Evolutionary conservation across 1,139 yeast genomes (phyloP).

Genomic region (Yamadazyma dushanensis): DNA sequence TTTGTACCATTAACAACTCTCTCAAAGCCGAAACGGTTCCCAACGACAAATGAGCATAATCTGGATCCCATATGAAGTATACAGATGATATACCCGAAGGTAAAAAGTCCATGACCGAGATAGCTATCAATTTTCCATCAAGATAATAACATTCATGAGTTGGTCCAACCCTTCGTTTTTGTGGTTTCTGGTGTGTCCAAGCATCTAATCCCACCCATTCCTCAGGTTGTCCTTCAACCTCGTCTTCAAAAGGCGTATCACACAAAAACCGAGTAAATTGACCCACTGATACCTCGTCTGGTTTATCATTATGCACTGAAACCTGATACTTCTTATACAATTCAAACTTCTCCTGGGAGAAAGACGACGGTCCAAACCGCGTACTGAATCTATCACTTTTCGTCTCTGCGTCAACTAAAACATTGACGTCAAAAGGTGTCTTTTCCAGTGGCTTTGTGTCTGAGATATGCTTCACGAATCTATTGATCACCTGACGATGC

Average conservation of each 20-base stretch:
- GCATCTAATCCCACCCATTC: conserved; percentile 33
- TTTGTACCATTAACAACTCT: conserved; percentile 58
- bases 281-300: conserved; percentile 39
- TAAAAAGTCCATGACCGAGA: conserved; percentile 75
- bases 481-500: conserved; percentile 62
- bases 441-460: conserved; percentile 9
- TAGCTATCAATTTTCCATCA: conserved; percentile 64
- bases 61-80: conserved; percentile 89
- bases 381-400: conserved; percentile 44
- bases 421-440: conserved; percentile 19
- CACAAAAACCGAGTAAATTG: conserved; percentile 71
- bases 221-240: conserved; percentile 22
- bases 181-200: conserved; percentile 26
- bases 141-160: conserved; percentile 76
- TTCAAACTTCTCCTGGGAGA: conserved; percentile 59
- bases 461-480: conserved; percentile 50
- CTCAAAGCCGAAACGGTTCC: conserved; percentile 79
- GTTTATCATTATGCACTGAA: conserved; percentile 62
- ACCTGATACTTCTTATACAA: conserved; percentile 72
- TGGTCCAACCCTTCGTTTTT: conserved; percentile 39
- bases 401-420: conserved; percentile 24
- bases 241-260: conserved; percentile 54
- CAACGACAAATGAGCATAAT: conserved; percentile 63
- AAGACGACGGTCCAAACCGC: conserved; percentile 52
- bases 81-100: conserved; percentile 82